Evolutionary conservation across 208 protist species (phyloP), one percentile per base, ranked within the genome.

Genomic region (Wallacemonas rigidus): DNA sequence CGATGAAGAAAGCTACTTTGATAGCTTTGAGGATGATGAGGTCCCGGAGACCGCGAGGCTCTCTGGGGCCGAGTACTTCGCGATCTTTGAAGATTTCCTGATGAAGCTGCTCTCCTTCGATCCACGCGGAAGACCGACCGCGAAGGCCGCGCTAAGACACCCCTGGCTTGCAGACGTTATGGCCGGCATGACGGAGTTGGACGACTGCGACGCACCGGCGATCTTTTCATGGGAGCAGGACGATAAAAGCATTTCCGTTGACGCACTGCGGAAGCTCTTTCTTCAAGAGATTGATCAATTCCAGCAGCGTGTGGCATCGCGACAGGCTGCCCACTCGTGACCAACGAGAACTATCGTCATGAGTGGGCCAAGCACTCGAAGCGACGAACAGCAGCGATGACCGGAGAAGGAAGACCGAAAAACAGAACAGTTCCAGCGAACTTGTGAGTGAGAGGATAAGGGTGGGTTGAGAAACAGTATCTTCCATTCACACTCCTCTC

Each of bases 91-190:
- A 12, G 86, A 98, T 64, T 92, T 99, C 55, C 43, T 98, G 35
- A 80, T 92, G 3, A 76, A 81, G 15, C 85, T 99, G 74, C 87
- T 99, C 35, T 15, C 48, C 39, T 99, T 98, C 85, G 91, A 98
- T 69, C 98, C 98, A 15, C 63, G 58, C 35, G 89, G 98, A 77
- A 91, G 98, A 45, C 86, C 97, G 58, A 98, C 89, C 8, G 95
- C 97, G n/a, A 91, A 95, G 67, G 85, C 98, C 69, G 95, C 98
- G 2, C 80, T 99, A 51, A 68, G 71, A 36, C 88, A 96, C 65
- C 79, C 85, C 15, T 96, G 91, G 89, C 77, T 96, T 54, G 74
- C 63, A 38, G 85, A 89, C 56, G 73, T 90, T 40, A 71, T 77
- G 40, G 71, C 71, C 6, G 79, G 77, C 6, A 58, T 81, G 76